phyloP scores from a whole-genome alignment of 2,329 filamentous ascomycete species.

The Trichoderma sp. region DNA sequence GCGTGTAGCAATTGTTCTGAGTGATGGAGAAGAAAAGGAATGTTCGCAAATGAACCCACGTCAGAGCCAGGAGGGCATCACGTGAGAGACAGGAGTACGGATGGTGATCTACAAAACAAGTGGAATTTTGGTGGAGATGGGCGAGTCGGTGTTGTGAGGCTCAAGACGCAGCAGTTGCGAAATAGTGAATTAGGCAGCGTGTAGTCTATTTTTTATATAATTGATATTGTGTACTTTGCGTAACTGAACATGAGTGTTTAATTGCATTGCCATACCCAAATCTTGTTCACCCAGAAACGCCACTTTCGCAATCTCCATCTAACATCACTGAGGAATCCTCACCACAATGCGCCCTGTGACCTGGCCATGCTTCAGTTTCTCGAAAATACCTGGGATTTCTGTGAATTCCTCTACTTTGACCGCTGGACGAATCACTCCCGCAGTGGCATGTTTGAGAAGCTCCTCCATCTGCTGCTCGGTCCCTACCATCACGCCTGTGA shows the following conservation, averaged over 20 bases:
- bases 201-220: neutral
- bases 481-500: slow-evolving; percentile 26
- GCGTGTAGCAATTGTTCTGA: neutral
- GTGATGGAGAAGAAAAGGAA: neutral
- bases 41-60: neutral
- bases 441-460: slow-evolving; percentile 18
- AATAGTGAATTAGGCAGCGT: neutral
- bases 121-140: slow-evolving; percentile 19
- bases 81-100: neutral
- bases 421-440: neutral
- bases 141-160: neutral
- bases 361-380: neutral
- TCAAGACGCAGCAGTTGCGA: neutral
- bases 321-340: slow-evolving; percentile 6
- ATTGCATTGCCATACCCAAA: neutral
- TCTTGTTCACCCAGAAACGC: neutral
- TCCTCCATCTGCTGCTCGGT: slow-evolving; percentile 26
- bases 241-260: neutral
- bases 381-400: neutral
- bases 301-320: neutral
- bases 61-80: slow-evolving; percentile 11
- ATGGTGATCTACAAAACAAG: slow-evolving; percentile 10
- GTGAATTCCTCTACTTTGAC: slow-evolving; percentile 12
- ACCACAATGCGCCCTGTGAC: slow-evolving; percentile 18
- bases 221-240: neutral